Percentiles rank a stretch among this genome's conserved stretches.
phyloP scores from a whole-genome alignment of 2,329 filamentous ascomycete genomes.

The Pseudocercospora eumusae region DNA sequence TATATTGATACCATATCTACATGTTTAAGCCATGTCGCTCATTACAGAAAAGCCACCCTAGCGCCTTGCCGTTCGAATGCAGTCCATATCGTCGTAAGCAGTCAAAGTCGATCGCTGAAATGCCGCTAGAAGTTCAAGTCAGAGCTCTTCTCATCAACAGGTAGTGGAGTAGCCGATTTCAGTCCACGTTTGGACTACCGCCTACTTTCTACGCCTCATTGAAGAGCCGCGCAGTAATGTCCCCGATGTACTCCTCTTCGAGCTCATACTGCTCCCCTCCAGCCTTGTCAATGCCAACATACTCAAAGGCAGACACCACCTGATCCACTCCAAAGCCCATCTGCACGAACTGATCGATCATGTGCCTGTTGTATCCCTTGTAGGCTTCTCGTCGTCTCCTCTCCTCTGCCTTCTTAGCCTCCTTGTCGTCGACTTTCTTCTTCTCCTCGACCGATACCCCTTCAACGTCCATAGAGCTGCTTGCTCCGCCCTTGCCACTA shows the following conservation, averaged over 20 bases:
- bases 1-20: conserved; percentile 1
- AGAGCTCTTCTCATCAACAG: conserved; percentile 1
- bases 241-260: conserved; percentile 87
- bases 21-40: not conserved
- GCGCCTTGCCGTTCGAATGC: conserved; percentile 11
- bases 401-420: conserved; percentile 58
- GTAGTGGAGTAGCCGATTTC: not conserved
- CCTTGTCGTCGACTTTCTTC: conserved; percentile 57
- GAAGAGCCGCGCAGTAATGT: conserved; percentile 81
- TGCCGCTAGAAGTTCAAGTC: conserved; percentile 8
- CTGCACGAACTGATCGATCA: conserved; percentile 78
- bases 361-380: conserved; percentile 79
- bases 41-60: conserved; percentile 1
- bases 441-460: conserved; percentile 44
- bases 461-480: conserved; percentile 28
- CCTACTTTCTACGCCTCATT: conserved; percentile 64
- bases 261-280: conserved; percentile 78
- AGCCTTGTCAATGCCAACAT: conserved; percentile 76
- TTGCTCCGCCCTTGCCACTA: conserved; percentile 38
- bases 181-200: not conserved
- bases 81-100: not conserved
- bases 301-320: conserved; percentile 83
- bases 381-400: conserved; percentile 59
- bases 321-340: conserved; percentile 90
- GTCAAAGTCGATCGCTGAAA: conserved; percentile 5